Base-by-base conservation (phyloP, 805 yeast genomes). In the Osmozyma mogii region DNA sequence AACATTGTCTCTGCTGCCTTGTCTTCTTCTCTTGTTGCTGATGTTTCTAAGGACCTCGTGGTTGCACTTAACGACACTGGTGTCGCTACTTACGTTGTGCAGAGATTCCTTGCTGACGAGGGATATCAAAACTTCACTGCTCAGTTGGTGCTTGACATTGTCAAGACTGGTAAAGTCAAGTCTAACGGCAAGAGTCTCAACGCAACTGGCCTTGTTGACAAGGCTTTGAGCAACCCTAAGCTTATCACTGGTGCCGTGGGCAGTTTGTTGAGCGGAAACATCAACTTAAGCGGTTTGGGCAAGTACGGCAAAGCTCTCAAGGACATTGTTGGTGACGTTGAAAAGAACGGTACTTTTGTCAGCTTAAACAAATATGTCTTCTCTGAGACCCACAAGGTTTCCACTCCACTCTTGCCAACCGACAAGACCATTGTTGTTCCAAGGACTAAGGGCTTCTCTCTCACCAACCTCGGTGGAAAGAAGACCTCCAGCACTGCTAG, bases 21-120 rank as follows among this genome's bases (percentile, higher is more conserved):
- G 29, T 31, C 41, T 19, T 60, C 68, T 2, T 32, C 40, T 14
- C 18, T 54, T 5, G 49, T 59, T 17, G 38, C 40, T 21, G 33
- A 42, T 17, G 41, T 47, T n/a, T 47, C 55, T 28, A 36, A 36
- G n/a, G 60, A 48, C 24, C 32, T 45, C 8, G 38, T 56, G 22
- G 40, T 46, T 25, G 63, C 67, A 7, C 50, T 63, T 32, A 63
- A 63, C 44, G 58, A 61, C 35, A 62, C 69, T 5, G 64, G 61
- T 9, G 46, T 63, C 27, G 56, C 52, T 11, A 58, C 59, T 8
- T 56, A 60, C 40, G 49, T 54, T 8, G 42, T 56, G n/a, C 60
- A 63, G 41, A 36, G 53, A 22, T 47, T 58, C 33, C 36, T 63
- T 23, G 52, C 61, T 9, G 45, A 54, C 32, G 54, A 52, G 33